Conservation (phyloP, 805 yeast genomes). For the Yarrowia porcina region DNA sequence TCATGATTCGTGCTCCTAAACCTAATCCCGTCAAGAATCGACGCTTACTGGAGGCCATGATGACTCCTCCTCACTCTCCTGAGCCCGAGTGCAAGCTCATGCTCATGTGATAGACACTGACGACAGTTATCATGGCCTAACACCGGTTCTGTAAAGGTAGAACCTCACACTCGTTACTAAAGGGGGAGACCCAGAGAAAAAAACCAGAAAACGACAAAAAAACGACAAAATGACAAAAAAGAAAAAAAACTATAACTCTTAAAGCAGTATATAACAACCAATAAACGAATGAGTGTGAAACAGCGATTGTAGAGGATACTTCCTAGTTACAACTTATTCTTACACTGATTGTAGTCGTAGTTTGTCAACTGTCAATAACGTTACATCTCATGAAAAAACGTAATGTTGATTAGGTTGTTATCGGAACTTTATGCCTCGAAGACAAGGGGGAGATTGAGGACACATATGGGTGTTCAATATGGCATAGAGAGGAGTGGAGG, state of each 20-base stretch:
- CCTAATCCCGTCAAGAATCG: conserved; percentile 21
- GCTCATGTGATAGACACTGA: conserved; percentile 18
- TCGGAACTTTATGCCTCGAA: neutral
- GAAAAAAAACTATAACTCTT: neutral
- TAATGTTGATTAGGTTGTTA: neutral
- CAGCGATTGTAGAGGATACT: too few relatives aligned
- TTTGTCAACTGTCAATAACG: neutral
- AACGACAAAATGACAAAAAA: neutral
- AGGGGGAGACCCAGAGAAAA: neutral
- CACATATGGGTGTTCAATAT: too few relatives aligned
- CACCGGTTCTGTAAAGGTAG: neutral
- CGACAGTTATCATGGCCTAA: conserved; percentile 22
- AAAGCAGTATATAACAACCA: neutral
- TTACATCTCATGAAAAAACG: neutral
- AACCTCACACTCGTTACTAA: conserved; percentile 1
- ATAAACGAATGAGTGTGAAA: neutral
- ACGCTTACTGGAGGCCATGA: conserved; percentile 24
- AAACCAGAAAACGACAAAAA: neutral
- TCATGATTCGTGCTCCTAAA: conserved; percentile 35
- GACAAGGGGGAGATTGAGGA: neutral
- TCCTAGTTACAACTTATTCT: too few relatives aligned
- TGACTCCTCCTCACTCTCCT: conserved; percentile 24
- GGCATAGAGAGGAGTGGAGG: too few relatives aligned
- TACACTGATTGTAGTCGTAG: too few relatives aligned
- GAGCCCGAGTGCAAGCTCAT: conserved; percentile 21